Evolutionary conservation across 768 basidiomycete species (phyloP).

Genomic region (Macrolepiota dolichaula): DNA sequence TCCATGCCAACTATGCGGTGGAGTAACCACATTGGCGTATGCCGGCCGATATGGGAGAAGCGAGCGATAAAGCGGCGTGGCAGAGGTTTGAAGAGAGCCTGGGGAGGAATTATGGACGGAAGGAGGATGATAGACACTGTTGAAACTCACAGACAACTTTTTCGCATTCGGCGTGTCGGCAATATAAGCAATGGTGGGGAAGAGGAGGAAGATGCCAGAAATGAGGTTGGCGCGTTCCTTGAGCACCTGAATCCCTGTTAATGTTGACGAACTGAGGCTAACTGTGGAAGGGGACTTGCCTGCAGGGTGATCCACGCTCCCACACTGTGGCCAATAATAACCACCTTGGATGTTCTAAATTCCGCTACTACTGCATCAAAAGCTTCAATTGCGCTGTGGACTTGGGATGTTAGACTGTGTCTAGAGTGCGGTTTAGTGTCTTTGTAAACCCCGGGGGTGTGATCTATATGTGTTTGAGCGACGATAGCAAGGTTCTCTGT

Average conservation of each 20-base stretch:
- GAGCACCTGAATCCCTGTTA: conserved; percentile 41
- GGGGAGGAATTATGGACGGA: background rate
- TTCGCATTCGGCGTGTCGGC: conserved; percentile 62
- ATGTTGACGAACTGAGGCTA: background rate
- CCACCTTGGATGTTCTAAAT: conserved; percentile 34
- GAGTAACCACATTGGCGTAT: conserved; percentile 37
- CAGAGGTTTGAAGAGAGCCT: conserved; percentile 51
- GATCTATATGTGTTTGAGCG: conserved; percentile 62
- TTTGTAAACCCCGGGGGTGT: conserved; percentile 41
- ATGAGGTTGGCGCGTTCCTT: conserved; percentile 39
- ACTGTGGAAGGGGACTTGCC: conserved; percentile 27
- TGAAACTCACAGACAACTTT: conserved; percentile 47
- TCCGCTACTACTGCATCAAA: conserved; percentile 37
- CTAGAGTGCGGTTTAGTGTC: conserved; percentile 17
- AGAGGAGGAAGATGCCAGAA: conserved; percentile 54
- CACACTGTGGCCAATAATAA: conserved; percentile 66
- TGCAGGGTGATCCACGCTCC: conserved; percentile 69
- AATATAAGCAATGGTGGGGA: conserved; percentile 68
- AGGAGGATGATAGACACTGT: background rate
- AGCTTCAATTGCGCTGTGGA: conserved; percentile 53
- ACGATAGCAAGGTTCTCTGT: conserved; percentile 46
- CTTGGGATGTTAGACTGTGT: conserved; percentile 43
- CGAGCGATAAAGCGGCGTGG: conserved; percentile 36
- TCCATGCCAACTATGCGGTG: conserved; percentile 36
- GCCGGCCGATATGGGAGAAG: conserved; percentile 40